These are phyloP conservation scores for Cyathus striatus DNA, from an alignment of 768 basidiomycete species.

Conservation along the genomic window DNA sequence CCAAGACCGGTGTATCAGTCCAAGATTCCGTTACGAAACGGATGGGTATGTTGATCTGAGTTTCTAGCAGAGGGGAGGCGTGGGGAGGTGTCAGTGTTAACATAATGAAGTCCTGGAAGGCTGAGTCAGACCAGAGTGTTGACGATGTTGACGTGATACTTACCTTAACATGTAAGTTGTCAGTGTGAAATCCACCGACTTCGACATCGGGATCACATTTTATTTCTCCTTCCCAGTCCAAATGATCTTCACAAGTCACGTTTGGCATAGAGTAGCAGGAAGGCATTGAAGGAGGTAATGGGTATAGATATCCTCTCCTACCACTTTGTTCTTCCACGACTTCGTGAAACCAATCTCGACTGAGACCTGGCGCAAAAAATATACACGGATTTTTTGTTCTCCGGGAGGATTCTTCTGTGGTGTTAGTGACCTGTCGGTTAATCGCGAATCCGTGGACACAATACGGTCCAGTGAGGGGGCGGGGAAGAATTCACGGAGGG, in stretches of 20 bases:
- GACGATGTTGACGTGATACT: constrained; percentile 6
- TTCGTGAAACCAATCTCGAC: constrained; percentile 28
- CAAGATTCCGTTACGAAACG: constrained; percentile 57
- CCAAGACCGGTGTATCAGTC: constrained; percentile 10
- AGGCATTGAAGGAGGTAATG: constrained; percentile 33
- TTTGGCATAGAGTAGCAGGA: constrained; percentile 12
- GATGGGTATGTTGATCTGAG: constrained; percentile 47
- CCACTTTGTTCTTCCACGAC: constrained; percentile 28
- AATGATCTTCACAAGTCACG: constrained; percentile 27
- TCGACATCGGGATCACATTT: constrained; percentile 28
- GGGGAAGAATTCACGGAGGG: constrained; percentile 42
- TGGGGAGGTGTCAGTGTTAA: constrained; percentile 38
- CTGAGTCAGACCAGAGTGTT: not conserved
- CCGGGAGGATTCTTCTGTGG: constrained; percentile 2
- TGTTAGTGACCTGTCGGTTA: constrained; percentile 9
- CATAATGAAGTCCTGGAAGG: constrained; percentile 51
- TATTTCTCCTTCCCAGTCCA: constrained; percentile 63
- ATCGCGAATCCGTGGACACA: constrained; percentile 14
- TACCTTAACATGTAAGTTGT: constrained; percentile 37
- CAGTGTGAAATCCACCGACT: constrained; percentile 41
- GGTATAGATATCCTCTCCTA: constrained; percentile 46
- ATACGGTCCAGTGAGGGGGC: constrained; percentile 14
- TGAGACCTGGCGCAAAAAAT: constrained; percentile 45
- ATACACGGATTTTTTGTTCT: constrained; percentile 37
- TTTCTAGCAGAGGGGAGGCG: constrained; percentile 24